Evolutionary conservation across 345 rosid species (phyloP).

Genomic region (Citrus reticulata): DNA sequence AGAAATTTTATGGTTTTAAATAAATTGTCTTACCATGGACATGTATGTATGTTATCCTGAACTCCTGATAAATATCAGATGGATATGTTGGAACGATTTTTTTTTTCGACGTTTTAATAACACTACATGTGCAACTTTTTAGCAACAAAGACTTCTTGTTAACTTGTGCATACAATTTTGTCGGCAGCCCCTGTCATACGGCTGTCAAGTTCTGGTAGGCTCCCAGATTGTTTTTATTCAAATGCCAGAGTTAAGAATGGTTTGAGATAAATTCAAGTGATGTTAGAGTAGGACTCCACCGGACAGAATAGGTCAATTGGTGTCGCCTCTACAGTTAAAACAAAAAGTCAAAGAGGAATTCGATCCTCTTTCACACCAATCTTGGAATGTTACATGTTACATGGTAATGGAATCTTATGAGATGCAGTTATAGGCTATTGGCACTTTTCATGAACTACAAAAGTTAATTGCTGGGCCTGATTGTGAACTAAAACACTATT

Average conservation of each 20-base stretch:
- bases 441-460: not conserved
- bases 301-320: not conserved
- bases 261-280: not conserved
- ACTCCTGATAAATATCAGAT: not conserved
- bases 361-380: no score
- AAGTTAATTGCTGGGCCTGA: no score
- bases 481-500: not conserved
- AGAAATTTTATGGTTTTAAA: slow-evolving; percentile 5
- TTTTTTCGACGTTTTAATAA: not conserved
- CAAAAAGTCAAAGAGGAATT: not conserved
- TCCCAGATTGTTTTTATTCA: not conserved
- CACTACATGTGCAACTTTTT: not conserved
- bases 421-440: no score
- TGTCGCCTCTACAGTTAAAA: no score
- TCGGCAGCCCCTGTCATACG: not conserved
- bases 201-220: not conserved
- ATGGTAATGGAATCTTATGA: not conserved
- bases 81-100: not conserved
- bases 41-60: not conserved
- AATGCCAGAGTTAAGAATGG: not conserved
- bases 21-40: not conserved
- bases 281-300: not conserved
- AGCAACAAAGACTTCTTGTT: not conserved
- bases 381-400: not conserved
- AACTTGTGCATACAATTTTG: not conserved